Evolutionary conservation across 345 rosid species (phyloP).

Genomic region (Euclidium syriacum): DNA sequence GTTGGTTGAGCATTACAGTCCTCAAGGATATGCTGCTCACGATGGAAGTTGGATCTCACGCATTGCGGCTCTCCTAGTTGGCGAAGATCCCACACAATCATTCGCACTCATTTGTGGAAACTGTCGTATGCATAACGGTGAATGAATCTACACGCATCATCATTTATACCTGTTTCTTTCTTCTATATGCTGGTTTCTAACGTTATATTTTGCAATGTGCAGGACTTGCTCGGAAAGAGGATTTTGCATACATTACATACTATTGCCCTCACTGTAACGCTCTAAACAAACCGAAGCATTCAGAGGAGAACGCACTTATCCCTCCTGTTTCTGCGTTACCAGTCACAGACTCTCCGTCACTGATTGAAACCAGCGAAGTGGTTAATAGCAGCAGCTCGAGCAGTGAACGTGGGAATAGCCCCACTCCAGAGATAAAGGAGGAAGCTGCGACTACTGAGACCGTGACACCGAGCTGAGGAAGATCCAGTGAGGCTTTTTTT

Average conservation of each 20-base stretch:
- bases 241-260: conserved; percentile 67
- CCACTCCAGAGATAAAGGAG: conserved; percentile 14
- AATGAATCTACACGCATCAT: conserved; percentile 21
- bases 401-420: conserved; percentile 28
- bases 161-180: background rate
- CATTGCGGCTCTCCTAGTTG: conserved; percentile 90
- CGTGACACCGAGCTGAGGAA: conserved; percentile 7
- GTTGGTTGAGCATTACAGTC: conserved; percentile 56
- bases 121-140: conserved; percentile 95
- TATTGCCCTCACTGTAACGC: conserved; percentile 91
- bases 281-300: conserved; percentile 61
- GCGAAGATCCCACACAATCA: conserved; percentile 91
- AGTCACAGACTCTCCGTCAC: conserved; percentile 23
- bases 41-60: conserved; percentile 91
- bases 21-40: conserved; percentile 44
- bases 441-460: conserved; percentile 19
- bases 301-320: conserved; percentile 29
- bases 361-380: conserved; percentile 33
- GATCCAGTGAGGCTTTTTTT: background rate
- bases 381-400: conserved; percentile 20
- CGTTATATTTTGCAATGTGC: conserved; percentile 5
- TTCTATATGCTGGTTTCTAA: background rate
- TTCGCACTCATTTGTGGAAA: conserved; percentile 92
- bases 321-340: conserved; percentile 32
- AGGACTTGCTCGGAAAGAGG: conserved; percentile 92